Percentiles rank a stretch among this genome's conserved stretches.
These are phyloP conservation scores for Paraphoma sp. DNA, from an alignment of 2,329 filamentous ascomycete species.

Conservation along the genomic window DNA sequence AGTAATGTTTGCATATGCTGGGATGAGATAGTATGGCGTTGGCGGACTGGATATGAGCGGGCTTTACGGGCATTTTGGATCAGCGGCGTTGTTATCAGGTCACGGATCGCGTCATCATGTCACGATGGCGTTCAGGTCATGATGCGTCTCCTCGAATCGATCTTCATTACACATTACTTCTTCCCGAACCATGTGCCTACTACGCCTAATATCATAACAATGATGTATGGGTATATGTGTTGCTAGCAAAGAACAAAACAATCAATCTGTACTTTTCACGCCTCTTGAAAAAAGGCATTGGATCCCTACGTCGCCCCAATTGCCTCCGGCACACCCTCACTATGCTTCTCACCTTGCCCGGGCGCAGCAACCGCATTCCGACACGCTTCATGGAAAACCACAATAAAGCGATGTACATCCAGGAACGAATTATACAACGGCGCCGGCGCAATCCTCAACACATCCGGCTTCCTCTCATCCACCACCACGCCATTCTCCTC, in stretches of 20 bases:
- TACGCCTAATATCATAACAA: neutral
- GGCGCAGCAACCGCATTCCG: conserved; percentile 37
- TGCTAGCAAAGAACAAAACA: conserved; percentile 7
- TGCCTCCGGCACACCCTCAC: conserved; percentile 5
- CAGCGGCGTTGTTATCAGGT: neutral
- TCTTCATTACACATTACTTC: conserved; percentile 2
- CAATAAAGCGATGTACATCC: conserved; percentile 63
- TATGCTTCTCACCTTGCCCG: conserved; percentile 1
- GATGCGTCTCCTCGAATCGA: conserved; percentile 3
- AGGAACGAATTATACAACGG: conserved; percentile 83
- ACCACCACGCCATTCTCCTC: conserved; percentile 75
- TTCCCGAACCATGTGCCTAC: neutral
- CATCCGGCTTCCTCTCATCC: conserved; percentile 85
- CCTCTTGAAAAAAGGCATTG: neutral
- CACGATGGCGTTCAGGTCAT: conserved; percentile 5
- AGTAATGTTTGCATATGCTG: neutral
- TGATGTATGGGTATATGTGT: conserved; percentile 18
- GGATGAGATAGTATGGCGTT: neutral
- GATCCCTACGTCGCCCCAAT: conserved; percentile 17
- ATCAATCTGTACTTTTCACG: neutral
- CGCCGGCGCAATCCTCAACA: conserved; percentile 82
- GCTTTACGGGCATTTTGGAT: neutral
- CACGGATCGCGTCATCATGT: neutral
- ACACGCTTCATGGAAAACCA: conserved; percentile 60
- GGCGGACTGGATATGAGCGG: neutral